Conservation (phyloP, 2,329 filamentous ascomycete genomes). For the Lithohypha guttulata region DNA sequence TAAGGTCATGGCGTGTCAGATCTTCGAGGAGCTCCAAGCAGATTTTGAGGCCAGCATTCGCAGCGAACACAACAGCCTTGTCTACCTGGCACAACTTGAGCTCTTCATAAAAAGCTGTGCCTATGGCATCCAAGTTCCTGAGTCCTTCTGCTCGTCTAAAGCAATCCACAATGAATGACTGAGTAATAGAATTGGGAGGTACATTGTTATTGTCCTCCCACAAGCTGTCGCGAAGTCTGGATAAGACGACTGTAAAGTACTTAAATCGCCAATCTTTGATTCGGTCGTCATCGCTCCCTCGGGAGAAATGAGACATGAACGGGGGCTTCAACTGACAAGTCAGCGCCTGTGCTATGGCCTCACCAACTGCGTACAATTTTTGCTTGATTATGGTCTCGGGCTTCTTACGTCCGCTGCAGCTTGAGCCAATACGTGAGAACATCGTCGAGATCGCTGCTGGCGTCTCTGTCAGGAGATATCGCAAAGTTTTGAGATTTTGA, state of each 20-base stretch:
- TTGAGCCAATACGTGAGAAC: constrained; percentile 74
- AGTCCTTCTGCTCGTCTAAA: constrained; percentile 78
- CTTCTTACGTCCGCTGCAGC: constrained; percentile 63
- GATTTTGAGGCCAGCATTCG: constrained; percentile 60
- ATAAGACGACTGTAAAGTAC: constrained; percentile 72
- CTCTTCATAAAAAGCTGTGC: constrained; percentile 56
- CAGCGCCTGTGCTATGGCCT: constrained; percentile 61
- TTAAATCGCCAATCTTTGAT: constrained; percentile 55
- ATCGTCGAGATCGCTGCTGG: constrained; percentile 73
- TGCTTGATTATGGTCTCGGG: constrained; percentile 54
- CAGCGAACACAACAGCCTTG: constrained; percentile 35
- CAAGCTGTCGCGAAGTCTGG: constrained; percentile 44
- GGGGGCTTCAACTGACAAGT: constrained; percentile 53
- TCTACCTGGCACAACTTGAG: constrained; percentile 39
- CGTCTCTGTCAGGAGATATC: constrained; percentile 66
- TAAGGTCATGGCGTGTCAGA: constrained; percentile 66
- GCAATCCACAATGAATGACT: constrained; percentile 69
- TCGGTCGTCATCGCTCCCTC: constrained; percentile 31
- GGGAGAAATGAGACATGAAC: constrained; percentile 33
- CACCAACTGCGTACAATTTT: constrained; percentile 50
- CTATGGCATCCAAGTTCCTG: constrained; percentile 59
- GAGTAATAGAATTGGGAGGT: constrained; percentile 14
- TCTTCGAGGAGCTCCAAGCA: constrained; percentile 57
- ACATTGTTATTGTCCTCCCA: constrained; percentile 17
- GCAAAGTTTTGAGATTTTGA: constrained; percentile 69